Base-by-base conservation (phyloP, 805 yeast genomes). In the Zygosaccharomyces gambellarensis region DNA sequence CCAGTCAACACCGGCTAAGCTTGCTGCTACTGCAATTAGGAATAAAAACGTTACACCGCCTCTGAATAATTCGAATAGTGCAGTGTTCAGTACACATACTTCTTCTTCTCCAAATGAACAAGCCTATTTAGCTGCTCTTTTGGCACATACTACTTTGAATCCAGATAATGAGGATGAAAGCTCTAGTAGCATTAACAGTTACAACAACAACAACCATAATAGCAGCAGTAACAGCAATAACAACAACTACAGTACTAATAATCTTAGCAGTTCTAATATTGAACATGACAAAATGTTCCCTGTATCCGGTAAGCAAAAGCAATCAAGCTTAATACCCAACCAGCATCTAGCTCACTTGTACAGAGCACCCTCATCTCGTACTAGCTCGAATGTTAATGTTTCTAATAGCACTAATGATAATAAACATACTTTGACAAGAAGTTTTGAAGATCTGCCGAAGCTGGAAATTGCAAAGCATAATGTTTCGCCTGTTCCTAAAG, bases 111-210 rank as follows among this genome's bases (percentile, higher is more conserved):
- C 34, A 5, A 49, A 38, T 25, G 49, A 43, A 10, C 47, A 50
- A 3, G 57, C 57, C 9, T 45, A 49, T 36, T 51, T 50, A 12
- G 65, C 65, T 10, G 65, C 65, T 4, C 56, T 57, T 7, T 39
- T 60, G 34, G 65, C 65, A 0, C 64, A 60, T 43, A 38, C 51
- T 3, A 49, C 46, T 11, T 12, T 43, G 34, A 43, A 39, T 31
- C 44, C 49, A 25, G 53, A 46, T 6, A 28, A 36, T 25, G 49
- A 46, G 9, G 47, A 43, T 22, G 45, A 42, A 34, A 30, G 22
- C 9, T 25, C 28, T 5, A 25, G 9, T 25, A 8, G 28, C 28
- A 2, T 25, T 25, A 6, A 25, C 28, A 8, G 9, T 8, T 25
- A 2, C 9, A 25, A 25, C 9, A 5, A 25, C 6, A 25, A 25